Evolutionary conservation across 2,329 filamentous ascomycete genomes (phyloP).

Genomic region (Colletotrichum chrysophilum): DNA sequence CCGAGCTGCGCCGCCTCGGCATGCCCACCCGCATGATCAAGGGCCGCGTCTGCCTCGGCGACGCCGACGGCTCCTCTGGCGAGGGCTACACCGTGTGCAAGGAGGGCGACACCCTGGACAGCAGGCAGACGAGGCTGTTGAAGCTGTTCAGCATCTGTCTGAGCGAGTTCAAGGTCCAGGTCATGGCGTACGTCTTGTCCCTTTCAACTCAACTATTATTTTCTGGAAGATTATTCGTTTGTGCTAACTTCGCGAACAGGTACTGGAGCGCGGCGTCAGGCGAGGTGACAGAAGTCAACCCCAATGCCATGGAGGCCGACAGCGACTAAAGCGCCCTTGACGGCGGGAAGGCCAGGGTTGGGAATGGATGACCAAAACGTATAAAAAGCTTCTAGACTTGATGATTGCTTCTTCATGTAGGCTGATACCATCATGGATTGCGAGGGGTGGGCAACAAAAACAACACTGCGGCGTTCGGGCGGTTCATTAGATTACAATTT

Average conservation of each 20-base stretch:
- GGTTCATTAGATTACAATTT: not conserved
- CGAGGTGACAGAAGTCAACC: slow-evolving; percentile 61
- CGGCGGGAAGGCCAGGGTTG: not conserved
- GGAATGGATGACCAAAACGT: not conserved
- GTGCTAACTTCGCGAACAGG: slow-evolving; percentile 31
- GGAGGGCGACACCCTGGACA: slow-evolving; percentile 85
- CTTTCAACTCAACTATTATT: not conserved
- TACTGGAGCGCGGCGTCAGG: slow-evolving; percentile 68
- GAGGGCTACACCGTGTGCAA: slow-evolving; percentile 79
- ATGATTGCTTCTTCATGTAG: slow-evolving; percentile 23
- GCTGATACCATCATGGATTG: slow-evolving; percentile 25
- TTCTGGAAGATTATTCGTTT: not conserved
- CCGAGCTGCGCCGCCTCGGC: slow-evolving; percentile 85
- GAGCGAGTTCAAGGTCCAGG: slow-evolving; percentile 85
- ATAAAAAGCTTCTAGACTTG: slow-evolving; percentile 19
- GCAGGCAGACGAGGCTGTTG: slow-evolving; percentile 88
- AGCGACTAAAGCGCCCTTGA: slow-evolving; percentile 4
- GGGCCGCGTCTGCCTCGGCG: slow-evolving; percentile 80
- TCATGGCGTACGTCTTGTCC: slow-evolving; percentile 67
- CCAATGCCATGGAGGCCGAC: slow-evolving; percentile 41
- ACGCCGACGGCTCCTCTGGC: slow-evolving; percentile 48
- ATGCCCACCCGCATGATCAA: slow-evolving; percentile 89
- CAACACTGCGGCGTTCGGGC: slow-evolving; percentile 16
- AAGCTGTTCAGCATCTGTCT: slow-evolving; percentile 93
- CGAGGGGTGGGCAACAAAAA: slow-evolving; percentile 18